A percentile compares a stretch with the other conserved stretches of the same genome.
phyloP scores from a whole-genome alignment of 257 asterid species.

The Solanum corneliomulleri region DNA sequence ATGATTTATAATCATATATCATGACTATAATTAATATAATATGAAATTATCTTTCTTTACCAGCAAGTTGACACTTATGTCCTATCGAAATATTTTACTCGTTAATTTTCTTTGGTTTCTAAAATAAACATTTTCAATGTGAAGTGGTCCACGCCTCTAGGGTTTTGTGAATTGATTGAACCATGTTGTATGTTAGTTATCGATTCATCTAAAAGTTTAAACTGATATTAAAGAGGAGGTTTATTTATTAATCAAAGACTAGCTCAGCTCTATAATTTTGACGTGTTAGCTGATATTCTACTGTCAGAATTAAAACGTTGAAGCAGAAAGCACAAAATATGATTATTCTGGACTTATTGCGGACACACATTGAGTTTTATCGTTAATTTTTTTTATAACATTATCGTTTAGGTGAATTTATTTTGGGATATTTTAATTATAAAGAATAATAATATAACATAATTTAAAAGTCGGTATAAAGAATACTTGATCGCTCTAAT shows the following conservation, averaged over 20 bases:
- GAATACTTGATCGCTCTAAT: not conserved
- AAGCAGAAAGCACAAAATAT: not conserved
- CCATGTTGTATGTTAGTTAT: not conserved
- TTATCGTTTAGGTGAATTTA: not conserved
- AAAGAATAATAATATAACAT: not conserved
- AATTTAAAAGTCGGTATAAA: not conserved
- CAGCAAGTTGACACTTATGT: constrained; percentile 3
- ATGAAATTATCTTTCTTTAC: not conserved
- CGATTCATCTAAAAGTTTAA: not conserved
- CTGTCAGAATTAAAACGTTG: not conserved
- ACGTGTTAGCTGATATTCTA: too few relatives aligned
- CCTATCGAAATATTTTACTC: not conserved
- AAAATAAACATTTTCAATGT: not conserved
- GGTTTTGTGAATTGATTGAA: not conserved
- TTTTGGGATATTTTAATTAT: not conserved
- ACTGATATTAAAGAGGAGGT: not conserved
- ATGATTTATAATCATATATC: not conserved
- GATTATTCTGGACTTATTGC: not conserved
- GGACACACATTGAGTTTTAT: not conserved
- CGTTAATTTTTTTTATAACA: not conserved
- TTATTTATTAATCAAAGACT: not conserved
- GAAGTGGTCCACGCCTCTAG: not conserved
- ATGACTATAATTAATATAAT: not conserved
- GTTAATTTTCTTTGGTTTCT: not conserved
- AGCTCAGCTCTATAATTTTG: not conserved